phyloP scores from a whole-genome alignment of 1,139 yeast species.

The Pichia sp. region DNA sequence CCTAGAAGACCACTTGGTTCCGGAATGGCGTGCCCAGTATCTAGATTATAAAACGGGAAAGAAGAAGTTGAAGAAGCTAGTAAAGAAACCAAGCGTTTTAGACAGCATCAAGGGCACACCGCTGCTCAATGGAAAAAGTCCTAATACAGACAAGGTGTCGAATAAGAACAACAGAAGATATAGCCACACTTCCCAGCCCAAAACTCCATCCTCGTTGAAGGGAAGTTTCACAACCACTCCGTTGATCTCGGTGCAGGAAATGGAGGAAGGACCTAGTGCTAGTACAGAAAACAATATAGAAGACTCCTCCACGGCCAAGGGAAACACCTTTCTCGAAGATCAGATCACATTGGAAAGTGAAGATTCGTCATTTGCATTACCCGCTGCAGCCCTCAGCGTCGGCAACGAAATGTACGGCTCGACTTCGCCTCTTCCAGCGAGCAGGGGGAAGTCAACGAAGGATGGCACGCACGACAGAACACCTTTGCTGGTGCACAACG shows the following conservation, averaged over 20 bases:
- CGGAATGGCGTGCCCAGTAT: constrained; percentile 85
- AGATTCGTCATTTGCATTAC: constrained; percentile 9
- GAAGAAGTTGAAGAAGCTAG: constrained; percentile 50
- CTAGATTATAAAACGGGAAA: constrained; percentile 70
- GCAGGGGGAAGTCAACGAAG: neutral
- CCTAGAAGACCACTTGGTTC: constrained; percentile 58
- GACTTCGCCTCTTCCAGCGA: neutral
- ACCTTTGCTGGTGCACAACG: constrained; percentile 24
- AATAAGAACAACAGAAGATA: neutral
- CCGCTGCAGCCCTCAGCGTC: constrained; percentile 9
- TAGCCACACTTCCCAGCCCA: constrained; percentile 1
- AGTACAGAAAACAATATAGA: constrained; percentile 5
- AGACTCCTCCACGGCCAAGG: constrained; percentile 1
- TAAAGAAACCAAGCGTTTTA: constrained; percentile 25
- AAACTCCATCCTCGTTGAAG: neutral
- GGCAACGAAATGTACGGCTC: constrained; percentile 8
- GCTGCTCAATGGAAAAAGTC: neutral
- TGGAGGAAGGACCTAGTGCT: neutral
- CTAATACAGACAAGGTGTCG: neutral
- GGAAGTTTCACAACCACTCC: neutral
- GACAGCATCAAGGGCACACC: constrained; percentile 12
- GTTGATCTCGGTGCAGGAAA: neutral
- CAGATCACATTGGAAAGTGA: constrained; percentile 3
- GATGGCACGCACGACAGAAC: constrained; percentile 28
- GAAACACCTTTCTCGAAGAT: constrained; percentile 11